Evolutionary conservation across 2,329 filamentous ascomycete species (phyloP).

Genomic region (Colletotrichum cereale): DNA sequence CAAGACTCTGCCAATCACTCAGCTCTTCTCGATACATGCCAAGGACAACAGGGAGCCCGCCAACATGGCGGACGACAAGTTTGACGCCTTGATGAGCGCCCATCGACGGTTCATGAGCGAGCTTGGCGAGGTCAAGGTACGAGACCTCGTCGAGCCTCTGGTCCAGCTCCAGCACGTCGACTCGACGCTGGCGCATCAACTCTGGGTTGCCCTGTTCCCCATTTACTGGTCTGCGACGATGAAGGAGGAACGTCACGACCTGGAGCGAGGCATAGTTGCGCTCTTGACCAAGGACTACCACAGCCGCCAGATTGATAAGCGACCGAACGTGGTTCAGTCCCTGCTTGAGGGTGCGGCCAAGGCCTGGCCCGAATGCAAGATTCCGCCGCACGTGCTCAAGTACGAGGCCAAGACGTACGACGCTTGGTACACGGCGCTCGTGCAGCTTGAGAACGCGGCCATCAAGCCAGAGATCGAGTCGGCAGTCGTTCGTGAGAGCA

Average conservation of each 20-base stretch:
- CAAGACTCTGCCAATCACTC: constrained; percentile 78
- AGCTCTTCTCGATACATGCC: constrained; percentile 78
- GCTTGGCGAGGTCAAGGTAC: constrained; percentile 85
- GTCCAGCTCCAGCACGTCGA: constrained; percentile 94
- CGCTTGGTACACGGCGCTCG: constrained; percentile 95
- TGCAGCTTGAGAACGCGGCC: constrained; percentile 89
- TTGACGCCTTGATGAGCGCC: constrained; percentile 81
- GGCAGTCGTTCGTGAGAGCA: constrained; percentile 87
- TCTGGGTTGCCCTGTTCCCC: constrained; percentile 93
- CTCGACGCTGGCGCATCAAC: constrained; percentile 81
- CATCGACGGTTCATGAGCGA: constrained; percentile 89
- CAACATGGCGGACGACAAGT: constrained; percentile 83
- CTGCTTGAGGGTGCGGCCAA: constrained; percentile 89
- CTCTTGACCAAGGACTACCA: constrained; percentile 97
- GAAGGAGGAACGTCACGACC: constrained; percentile 88
- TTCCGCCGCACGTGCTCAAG: constrained; percentile 96
- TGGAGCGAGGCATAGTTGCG: constrained; percentile 91
- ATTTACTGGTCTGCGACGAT: constrained; percentile 92
- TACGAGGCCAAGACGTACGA: constrained; percentile 95
- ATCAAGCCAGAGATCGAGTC: constrained; percentile 89
- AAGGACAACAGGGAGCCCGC: constrained; percentile 75
- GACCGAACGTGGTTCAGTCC: constrained; percentile 95
- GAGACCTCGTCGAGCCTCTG: constrained; percentile 90
- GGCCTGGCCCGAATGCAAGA: constrained; percentile 87
- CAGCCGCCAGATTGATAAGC: constrained; percentile 90